A percentile compares a stretch with the other conserved stretches of the same genome.
Conservation (phyloP, 148 eudicot species). For the Limonium bicolor region DNA sequence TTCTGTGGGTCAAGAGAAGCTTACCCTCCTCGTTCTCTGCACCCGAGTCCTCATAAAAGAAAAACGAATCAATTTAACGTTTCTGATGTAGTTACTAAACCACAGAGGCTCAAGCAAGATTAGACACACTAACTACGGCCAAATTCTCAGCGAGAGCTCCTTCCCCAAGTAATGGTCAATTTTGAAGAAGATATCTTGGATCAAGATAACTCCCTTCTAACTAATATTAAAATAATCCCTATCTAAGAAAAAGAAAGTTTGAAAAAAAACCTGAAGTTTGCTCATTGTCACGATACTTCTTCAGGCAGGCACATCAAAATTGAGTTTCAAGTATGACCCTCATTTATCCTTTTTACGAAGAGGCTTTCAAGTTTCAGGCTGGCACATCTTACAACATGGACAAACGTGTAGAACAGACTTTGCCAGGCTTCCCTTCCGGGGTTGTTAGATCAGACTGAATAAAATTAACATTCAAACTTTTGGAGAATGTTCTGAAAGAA, state of each 20-base stretch:
- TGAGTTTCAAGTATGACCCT: constrained; percentile 89
- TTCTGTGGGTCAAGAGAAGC: no score
- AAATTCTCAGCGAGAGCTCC: constrained; percentile 81
- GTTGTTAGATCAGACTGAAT: not conserved
- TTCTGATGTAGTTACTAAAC: constrained; percentile 71
- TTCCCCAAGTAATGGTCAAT: constrained; percentile 88
- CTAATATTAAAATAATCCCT: no score
- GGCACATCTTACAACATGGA: constrained; percentile 63
- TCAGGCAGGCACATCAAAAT: constrained; percentile 68
- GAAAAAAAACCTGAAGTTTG: constrained; percentile 55
- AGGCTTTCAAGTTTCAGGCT: constrained; percentile 47
- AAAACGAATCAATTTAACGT: constrained; percentile 67
- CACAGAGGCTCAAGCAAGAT: constrained; percentile 85
- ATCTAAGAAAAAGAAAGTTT: not conserved
- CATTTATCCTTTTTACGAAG: constrained; percentile 65
- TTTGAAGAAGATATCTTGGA: constrained; percentile 25
- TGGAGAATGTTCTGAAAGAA: not conserved
- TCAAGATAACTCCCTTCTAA: not conserved
- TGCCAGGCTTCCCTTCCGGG: constrained; percentile 43
- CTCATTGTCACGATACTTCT: constrained; percentile 50
- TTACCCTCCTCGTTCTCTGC: constrained; percentile 66
- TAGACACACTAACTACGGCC: constrained; percentile 79
- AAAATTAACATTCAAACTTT: not conserved
- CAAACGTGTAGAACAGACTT: constrained; percentile 74
- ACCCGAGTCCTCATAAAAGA: constrained; percentile 76